Base-by-base conservation (phyloP, 2,329 filamentous ascomycete species). In the Nemania sp. region DNA sequence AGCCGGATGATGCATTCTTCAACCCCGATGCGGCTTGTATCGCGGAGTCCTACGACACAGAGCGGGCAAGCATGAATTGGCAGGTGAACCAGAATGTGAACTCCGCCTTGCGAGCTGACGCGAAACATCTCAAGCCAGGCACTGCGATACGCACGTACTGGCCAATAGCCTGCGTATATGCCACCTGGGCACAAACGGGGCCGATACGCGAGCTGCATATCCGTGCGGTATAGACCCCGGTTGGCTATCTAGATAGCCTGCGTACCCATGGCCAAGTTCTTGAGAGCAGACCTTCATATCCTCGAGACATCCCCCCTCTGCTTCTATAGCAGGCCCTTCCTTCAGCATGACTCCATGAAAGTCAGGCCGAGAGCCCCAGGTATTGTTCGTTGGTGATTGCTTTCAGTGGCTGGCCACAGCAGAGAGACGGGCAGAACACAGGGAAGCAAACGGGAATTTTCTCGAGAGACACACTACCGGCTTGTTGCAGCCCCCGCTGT, bases 401-500 rank as follows among this genome's bases (percentile, higher is more conserved):
- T 21, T 54, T 15, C n/a, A 34, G 48, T 61, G 54, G 59, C 53
- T 57, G 51, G 20, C 49, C 49, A 57, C 58, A 60, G 50, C 39
- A 45, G 35, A 59, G 17, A 54, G 12, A 46, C 3, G 21, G 1
- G 29, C 39, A 34, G 34, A 45, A 20, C 12, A 46, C 45, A 54
- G 37, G 25, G 52, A 29, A 57, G 65, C 69, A 62, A 61, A 60
- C 62, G 67, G 70, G 66, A 69, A 64, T 66, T 69, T 67, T 63
- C 50, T 64, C 60, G 56, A 42, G 42, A 47, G 39, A 54, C 40
- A 61, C 64, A 25, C 13, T 12, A 34, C 4, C 66, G 62, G 69
- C 37, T 66, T 62, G 48, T 57, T 67, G 67, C 69, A 71, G 67
- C 63, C 64, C 67, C 69, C 68, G 67, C 70, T 71, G 66, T 69